Conservation (phyloP, 106 monocot genomes). For the Allium sativum region DNA sequence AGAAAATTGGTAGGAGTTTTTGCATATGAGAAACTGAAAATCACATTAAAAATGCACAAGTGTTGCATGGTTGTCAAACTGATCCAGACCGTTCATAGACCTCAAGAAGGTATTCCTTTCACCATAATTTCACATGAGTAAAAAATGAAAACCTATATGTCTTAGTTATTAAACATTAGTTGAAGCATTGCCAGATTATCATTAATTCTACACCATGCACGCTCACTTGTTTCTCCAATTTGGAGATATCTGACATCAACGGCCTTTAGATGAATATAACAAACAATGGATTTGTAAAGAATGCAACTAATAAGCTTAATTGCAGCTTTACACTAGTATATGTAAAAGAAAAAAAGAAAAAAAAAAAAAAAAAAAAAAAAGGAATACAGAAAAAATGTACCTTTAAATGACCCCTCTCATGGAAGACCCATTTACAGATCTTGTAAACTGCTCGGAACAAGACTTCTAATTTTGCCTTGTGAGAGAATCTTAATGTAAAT, state of each 20-base stretch:
- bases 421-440: slow-evolving; percentile 96
- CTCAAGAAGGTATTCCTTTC: slow-evolving; percentile 84
- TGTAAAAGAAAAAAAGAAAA: no score
- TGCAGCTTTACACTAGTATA: no score
- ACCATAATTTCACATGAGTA: slow-evolving; percentile 6
- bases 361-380: background rate
- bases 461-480: slow-evolving; percentile 56
- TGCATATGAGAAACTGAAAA: no score
- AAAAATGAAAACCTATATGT: background rate
- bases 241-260: slow-evolving; percentile 80
- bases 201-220: slow-evolving; percentile 80
- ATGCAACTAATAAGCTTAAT: no score
- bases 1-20: background rate
- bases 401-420: slow-evolving; percentile 97
- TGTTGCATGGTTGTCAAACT: slow-evolving; percentile 75
- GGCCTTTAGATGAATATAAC: slow-evolving; percentile 28
- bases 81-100: slow-evolving; percentile 95
- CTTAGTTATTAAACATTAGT: background rate
- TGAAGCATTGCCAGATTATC: slow-evolving; percentile 75
- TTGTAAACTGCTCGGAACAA: slow-evolving; percentile 85
- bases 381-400: slow-evolving; percentile 9
- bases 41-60: no score
- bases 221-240: slow-evolving; percentile 62
- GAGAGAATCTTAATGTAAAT: background rate
- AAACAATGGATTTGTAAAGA: slow-evolving; percentile 1